These are phyloP conservation scores for Trichoderma hamatum DNA, from an alignment of 2,329 filamentous ascomycete species.

Conservation along the genomic window DNA sequence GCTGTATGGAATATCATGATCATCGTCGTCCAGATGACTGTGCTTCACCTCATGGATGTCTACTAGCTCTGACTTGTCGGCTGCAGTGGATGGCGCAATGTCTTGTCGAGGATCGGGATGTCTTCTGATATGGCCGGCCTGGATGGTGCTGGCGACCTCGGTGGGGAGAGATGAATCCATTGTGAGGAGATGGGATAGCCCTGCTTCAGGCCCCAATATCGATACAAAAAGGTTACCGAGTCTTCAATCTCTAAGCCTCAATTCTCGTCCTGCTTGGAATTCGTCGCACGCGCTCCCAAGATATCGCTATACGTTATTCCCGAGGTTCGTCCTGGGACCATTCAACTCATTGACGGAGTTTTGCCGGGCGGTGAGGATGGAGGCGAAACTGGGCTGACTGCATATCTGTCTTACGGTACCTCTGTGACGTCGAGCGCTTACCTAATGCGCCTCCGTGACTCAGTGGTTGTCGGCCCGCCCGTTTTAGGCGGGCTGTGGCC, in stretches of 20 bases:
- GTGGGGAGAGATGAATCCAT: constrained; percentile 63
- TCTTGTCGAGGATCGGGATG: constrained; percentile 74
- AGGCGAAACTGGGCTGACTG: not conserved
- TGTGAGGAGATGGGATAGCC: constrained; percentile 22
- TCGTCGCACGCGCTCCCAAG: not conserved
- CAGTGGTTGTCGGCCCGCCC: constrained; percentile 6
- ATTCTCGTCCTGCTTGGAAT: not conserved
- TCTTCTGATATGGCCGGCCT: constrained; percentile 76
- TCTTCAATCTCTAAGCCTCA: not conserved
- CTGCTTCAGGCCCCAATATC: constrained; percentile 2
- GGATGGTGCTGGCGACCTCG: constrained; percentile 77
- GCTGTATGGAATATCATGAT: constrained; percentile 66
- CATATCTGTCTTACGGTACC: not conserved
- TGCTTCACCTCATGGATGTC: constrained; percentile 28
- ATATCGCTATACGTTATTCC: not conserved
- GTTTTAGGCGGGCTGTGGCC: constrained; percentile 18
- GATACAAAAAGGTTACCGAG: not conserved
- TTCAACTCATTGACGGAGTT: constrained; percentile 26
- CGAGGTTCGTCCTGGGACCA: constrained; percentile 1
- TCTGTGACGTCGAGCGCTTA: constrained; percentile 22
- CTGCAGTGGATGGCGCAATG: constrained; percentile 56
- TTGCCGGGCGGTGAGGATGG: constrained; percentile 38
- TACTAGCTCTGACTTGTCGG: constrained; percentile 26
- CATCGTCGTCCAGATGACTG: constrained; percentile 42
- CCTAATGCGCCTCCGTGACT: constrained; percentile 9